Evolutionary conservation across 805 yeast species (phyloP), one percentile per base, ranked within the genome.

Genomic region (Osmozyma mogii): DNA sequence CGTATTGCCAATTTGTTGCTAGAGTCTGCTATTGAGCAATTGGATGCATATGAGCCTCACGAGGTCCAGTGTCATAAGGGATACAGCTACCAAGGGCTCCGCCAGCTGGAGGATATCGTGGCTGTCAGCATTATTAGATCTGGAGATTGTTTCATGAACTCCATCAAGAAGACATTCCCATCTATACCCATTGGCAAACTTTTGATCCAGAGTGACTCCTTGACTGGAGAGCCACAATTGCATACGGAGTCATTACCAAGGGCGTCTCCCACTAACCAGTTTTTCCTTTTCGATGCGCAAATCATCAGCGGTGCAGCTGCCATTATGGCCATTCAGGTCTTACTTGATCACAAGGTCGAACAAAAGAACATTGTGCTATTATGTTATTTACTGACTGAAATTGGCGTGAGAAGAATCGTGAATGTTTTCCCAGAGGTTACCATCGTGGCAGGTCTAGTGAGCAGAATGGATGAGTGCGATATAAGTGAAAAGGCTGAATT

Each of bases 151-250:
- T 88, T 88, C 47, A 78, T 83, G 72, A 72, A 70, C 17, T 79
- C 95, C 0, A 61, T 89, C 22, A 72, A 82, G 36, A 76, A 76
- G 40, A 73, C 88, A 0, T 64, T 85, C 15, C 89, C 96, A 1
- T 84, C 78, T 29, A 76, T 84, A 9, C 68, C 74, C 8, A 67
- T 85, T 20, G 97, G 98, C 0, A 84, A 88, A 47, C 52, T 89
- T 15, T 61, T 89, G 27, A 87, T 89, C 44, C 95, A 87, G 54
- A 78, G 94, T 6, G 95, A 88, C 52, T 66, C 92, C 0, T 56
- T 64, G 14, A 88, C 97, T 0, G 97, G 97, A 6, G 97, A 89
- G 56, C 97, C 98, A 1, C 88, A 81, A 49, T 64, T 92, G 36
- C 96, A 88, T 52, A 75, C 78, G n/a, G 80, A 81, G 40, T 70